Evolutionary conservation across 345 rosid genomes (phyloP).

Genomic region (Rhizophora apiculata): DNA sequence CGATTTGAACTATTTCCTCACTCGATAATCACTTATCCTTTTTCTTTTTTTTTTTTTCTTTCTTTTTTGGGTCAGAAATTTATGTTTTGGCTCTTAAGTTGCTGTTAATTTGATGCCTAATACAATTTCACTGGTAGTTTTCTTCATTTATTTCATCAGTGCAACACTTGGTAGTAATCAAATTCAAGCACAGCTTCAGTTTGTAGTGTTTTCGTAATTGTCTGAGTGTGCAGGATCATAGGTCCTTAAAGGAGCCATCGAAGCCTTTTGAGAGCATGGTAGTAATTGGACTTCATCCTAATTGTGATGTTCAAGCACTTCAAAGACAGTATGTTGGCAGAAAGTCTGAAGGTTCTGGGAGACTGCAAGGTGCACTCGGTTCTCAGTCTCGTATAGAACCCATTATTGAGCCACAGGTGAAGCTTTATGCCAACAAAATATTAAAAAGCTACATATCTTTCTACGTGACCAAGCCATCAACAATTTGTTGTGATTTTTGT

Average conservation of each 20-base stretch:
- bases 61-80: not conserved
- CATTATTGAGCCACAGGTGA: slow-evolving; percentile 81
- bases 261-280: slow-evolving; percentile 92
- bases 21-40: not conserved
- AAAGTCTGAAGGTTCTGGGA: slow-evolving; percentile 64
- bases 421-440: slow-evolving; percentile 6
- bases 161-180: not conserved
- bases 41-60: not conserved
- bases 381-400: slow-evolving; percentile 76
- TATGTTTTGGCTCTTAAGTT: not conserved
- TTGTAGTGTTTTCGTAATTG: slow-evolving; percentile 14
- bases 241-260: slow-evolving; percentile 72
- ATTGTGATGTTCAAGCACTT: slow-evolving; percentile 77
- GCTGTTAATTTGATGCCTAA: not conserved
- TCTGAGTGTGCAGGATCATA: slow-evolving; percentile 65
- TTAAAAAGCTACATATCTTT: not conserved
- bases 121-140: not conserved
- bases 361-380: slow-evolving; percentile 46
- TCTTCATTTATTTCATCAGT: not conserved
- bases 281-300: slow-evolving; percentile 90
- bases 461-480: not conserved
- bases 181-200: not conserved
- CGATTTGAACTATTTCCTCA: not conserved
- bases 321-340: slow-evolving; percentile 55
- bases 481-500: slow-evolving; percentile 16